Conservation (phyloP, 2,329 filamentous ascomycete genomes). For the Fusarium buharicum region DNA sequence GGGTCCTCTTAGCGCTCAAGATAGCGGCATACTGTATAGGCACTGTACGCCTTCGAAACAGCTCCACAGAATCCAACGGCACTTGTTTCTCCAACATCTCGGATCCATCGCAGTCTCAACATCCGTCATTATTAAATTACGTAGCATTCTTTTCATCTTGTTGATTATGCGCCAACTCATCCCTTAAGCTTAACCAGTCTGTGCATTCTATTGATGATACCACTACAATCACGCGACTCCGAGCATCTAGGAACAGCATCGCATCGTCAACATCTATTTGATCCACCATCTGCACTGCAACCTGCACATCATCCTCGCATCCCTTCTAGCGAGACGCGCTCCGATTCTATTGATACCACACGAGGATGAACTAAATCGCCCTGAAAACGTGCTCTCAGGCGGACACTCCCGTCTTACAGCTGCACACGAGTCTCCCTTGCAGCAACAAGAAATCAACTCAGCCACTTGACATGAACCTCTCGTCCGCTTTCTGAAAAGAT, state of each 20-base stretch:
- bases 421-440: slow-evolving; percentile 26
- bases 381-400: slow-evolving; percentile 14
- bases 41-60: slow-evolving; percentile 33
- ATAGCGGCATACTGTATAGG: slow-evolving; percentile 33
- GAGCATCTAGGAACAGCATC: neutral
- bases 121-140: slow-evolving; percentile 31
- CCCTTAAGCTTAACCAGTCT: slow-evolving; percentile 11
- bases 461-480: slow-evolving; percentile 17
- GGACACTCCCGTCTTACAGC: slow-evolving; percentile 20
- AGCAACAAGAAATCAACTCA: slow-evolving; percentile 4
- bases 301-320: slow-evolving; percentile 33
- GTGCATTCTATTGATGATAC: neutral
- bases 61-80: slow-evolving; percentile 37
- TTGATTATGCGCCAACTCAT: slow-evolving; percentile 11
- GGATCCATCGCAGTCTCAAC: slow-evolving; percentile 29
- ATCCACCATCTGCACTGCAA: slow-evolving; percentile 21
- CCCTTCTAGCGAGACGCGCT: slow-evolving; percentile 18
- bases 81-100: slow-evolving; percentile 43
- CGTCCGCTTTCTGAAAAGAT: slow-evolving; percentile 7
- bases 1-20: slow-evolving; percentile 18
- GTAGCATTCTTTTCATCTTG: slow-evolving; percentile 35
- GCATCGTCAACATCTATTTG: neutral
- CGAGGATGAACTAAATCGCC: slow-evolving; percentile 19
- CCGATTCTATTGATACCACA: neutral
- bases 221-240: neutral